Evolutionary conservation across 306 rosid species (phyloP).

Genomic region (Quercus variabilis): DNA sequence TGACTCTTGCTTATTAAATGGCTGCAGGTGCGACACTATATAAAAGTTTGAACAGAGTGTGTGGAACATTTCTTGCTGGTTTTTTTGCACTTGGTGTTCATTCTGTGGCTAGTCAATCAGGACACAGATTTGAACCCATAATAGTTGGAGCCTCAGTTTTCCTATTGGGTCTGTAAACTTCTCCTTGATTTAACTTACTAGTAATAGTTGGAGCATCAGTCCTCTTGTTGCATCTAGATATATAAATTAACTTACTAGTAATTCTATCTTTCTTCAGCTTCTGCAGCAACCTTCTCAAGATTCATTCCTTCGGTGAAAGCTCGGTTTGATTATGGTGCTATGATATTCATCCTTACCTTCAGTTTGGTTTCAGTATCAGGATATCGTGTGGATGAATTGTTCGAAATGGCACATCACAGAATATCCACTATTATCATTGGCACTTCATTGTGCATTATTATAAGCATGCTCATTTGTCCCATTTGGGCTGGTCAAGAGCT

Average conservation of each 20-base stretch:
- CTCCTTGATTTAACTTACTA: background rate
- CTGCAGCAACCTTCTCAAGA: conserved; percentile 79
- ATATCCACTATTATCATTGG: conserved; percentile 68
- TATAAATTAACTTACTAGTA: background rate
- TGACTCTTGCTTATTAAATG: background rate
- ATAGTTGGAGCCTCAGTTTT: conserved; percentile 60
- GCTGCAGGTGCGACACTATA: conserved; percentile 72
- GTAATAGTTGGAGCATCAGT: too few species aligned
- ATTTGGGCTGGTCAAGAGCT: conserved; percentile 95
- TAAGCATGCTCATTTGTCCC: conserved; percentile 57
- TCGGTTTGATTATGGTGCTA: conserved; percentile 75
- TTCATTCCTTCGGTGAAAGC: conserved; percentile 74
- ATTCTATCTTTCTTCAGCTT: conserved; percentile 42
- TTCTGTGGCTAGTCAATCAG: conserved; percentile 64
- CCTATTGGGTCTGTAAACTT: conserved; percentile 50
- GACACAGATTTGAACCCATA: conserved; percentile 53
- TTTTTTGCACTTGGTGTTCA: conserved; percentile 66
- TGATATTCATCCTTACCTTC: conserved; percentile 87
- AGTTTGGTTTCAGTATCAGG: conserved; percentile 72
- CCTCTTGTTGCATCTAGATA: too few species aligned
- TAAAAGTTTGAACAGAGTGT: conserved; percentile 63
- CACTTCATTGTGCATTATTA: conserved; percentile 48
- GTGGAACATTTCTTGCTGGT: conserved; percentile 74
- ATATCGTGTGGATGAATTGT: conserved; percentile 48
- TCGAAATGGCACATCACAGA: conserved; percentile 50